These are phyloP conservation scores for Scedosporium minutisporum DNA, from an alignment of 2,329 filamentous ascomycete species.

Conservation along the genomic window DNA sequence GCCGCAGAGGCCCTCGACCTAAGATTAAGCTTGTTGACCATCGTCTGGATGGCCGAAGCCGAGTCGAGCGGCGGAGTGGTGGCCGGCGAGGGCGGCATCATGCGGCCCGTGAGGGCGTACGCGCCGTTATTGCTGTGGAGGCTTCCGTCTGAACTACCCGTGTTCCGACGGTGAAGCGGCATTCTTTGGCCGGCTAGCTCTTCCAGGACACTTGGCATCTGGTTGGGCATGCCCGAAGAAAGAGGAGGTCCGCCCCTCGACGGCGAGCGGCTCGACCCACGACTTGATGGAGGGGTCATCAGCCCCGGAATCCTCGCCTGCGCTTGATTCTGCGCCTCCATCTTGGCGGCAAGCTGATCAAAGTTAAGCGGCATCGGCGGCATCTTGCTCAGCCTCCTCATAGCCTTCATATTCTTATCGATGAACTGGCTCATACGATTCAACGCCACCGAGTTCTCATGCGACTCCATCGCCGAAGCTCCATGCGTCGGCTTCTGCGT, in stretches of 20 bases:
- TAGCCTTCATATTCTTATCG: conserved; percentile 30
- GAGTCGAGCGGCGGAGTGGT: conserved; percentile 18
- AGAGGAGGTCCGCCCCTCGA: conserved; percentile 9
- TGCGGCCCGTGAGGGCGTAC: conserved; percentile 2
- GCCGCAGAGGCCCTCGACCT: conserved; percentile 15
- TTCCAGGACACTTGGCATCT: conserved; percentile 5
- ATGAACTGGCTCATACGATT: conserved; percentile 35
- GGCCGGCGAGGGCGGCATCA: conserved; percentile 13
- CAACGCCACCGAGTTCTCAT: conserved; percentile 31
- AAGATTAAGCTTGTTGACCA: conserved; percentile 23
- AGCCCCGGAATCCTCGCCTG: conserved; percentile 2
- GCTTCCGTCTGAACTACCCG: conserved; percentile 10
- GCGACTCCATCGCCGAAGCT: conserved; percentile 28
- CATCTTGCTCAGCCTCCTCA: conserved; percentile 30
- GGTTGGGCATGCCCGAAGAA: conserved; percentile 12
- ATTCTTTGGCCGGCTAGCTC: conserved; percentile 8
- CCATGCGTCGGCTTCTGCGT: conserved; percentile 20
- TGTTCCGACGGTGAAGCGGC: conserved; percentile 12
- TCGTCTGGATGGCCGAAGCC: conserved; percentile 18
- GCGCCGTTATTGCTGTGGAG: conserved; percentile 10
- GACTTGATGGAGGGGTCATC: conserved; percentile 23
- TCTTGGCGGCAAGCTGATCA: conserved; percentile 19
- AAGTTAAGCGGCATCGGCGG: conserved; percentile 22
- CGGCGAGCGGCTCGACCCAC: conserved; percentile 20
- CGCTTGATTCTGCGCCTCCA: conserved; percentile 13